Percentiles rank a stretch among this genome's conserved stretches.
Conservation (phyloP, 1,139 yeast species). For the Yamadazyma pseudoaaseri region DNA sequence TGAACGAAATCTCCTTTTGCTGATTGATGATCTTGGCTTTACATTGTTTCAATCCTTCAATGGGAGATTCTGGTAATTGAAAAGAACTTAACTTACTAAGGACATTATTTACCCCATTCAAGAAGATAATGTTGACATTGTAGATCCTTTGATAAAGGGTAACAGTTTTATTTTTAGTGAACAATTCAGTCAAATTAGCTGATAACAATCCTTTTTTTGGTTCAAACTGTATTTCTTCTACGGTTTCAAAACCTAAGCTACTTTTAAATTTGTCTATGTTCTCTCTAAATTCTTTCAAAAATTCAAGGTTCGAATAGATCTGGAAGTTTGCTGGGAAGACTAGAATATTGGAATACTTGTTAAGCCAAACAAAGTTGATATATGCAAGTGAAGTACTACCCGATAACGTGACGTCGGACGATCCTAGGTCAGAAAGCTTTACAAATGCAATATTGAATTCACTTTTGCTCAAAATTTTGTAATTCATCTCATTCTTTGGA, state of each 20-base stretch:
- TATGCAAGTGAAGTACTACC: slow-evolving; percentile 16
- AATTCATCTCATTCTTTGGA: slow-evolving; percentile 30
- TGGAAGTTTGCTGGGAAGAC: slow-evolving; percentile 18
- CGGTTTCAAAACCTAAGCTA: not conserved
- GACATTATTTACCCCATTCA: slow-evolving; percentile 16
- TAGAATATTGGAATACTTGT: slow-evolving; percentile 19
- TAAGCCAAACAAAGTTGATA: slow-evolving; percentile 16
- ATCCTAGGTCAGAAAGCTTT: not conserved
- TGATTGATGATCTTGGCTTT: slow-evolving; percentile 12
- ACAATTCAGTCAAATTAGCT: slow-evolving; percentile 17
- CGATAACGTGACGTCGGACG: too few relatives aligned
- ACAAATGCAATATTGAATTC: slow-evolving; percentile 22
- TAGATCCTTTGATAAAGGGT: slow-evolving; percentile 25
- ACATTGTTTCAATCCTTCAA: slow-evolving; percentile 4
- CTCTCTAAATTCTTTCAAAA: slow-evolving; percentile 18
- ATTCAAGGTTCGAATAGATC: slow-evolving; percentile 11
- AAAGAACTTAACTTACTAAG: slow-evolving; percentile 9
- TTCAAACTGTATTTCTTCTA: not conserved
- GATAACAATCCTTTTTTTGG: slow-evolving; percentile 7
- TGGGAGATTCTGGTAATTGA: slow-evolving; percentile 2
- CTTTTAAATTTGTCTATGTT: slow-evolving; percentile 20
- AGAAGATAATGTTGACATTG: slow-evolving; percentile 24
- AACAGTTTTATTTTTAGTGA: slow-evolving; percentile 21
- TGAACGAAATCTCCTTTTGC: slow-evolving; percentile 15
- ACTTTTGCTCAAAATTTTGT: slow-evolving; percentile 27